Evolutionary conservation across 148 eudicot species (phyloP).

Genomic region (Polygonum aviculare): DNA sequence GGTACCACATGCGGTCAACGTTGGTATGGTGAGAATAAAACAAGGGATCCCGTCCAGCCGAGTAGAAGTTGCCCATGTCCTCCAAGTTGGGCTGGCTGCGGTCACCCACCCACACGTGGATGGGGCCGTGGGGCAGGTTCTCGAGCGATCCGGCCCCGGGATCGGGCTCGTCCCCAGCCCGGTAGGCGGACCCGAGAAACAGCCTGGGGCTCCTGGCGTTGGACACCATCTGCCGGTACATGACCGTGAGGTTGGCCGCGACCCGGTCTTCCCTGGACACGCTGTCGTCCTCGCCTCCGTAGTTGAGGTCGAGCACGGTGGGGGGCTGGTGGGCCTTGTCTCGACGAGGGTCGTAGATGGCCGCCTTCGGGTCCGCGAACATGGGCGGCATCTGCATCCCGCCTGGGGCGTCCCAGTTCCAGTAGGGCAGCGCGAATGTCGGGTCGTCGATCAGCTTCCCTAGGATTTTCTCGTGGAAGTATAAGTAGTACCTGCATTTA

Average conservation of each 20-base stretch:
- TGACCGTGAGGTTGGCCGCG: constrained; percentile 43
- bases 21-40: constrained; percentile 71
- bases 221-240: constrained; percentile 79
- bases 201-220: constrained; percentile 35
- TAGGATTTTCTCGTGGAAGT: constrained; percentile 60
- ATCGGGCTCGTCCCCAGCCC: constrained; percentile 47
- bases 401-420: constrained; percentile 67
- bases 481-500: constrained; percentile 38
- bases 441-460: constrained; percentile 60
- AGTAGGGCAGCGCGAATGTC: constrained; percentile 63
- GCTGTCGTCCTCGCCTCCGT: constrained; percentile 22
- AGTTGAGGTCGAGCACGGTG: constrained; percentile 41
- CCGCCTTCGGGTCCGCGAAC: constrained; percentile 28
- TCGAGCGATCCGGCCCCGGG: constrained; percentile 62
- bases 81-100: constrained; percentile 45
- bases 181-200: constrained; percentile 61
- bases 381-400: constrained; percentile 57
- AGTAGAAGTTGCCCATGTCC: constrained; percentile 85
- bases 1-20: constrained; percentile 58
- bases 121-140: constrained; percentile 59
- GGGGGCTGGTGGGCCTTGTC: constrained; percentile 46
- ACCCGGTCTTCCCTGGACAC: constrained; percentile 20
- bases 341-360: constrained; percentile 41
- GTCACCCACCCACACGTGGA: constrained; percentile 69
- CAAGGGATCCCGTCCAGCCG: constrained; percentile 69